Evolutionary conservation across 306 rosid genomes (phyloP).

Genomic region (Fagus crenata): DNA sequence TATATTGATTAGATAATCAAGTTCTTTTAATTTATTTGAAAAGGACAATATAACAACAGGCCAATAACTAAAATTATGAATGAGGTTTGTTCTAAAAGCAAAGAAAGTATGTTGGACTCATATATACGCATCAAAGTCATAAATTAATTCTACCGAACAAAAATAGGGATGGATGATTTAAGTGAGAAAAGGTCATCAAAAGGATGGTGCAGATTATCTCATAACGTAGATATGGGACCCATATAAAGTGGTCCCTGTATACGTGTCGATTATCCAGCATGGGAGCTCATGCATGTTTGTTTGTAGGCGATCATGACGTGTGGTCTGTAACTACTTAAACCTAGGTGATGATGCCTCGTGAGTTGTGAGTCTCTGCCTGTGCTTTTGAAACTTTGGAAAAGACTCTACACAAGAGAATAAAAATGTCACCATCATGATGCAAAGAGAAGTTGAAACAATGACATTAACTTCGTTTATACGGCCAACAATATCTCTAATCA

Average conservation of each 20-base stretch:
- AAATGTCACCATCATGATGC: constrained; percentile 6
- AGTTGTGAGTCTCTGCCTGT: background rate
- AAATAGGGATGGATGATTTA: background rate
- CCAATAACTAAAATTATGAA: too few relatives aligned
- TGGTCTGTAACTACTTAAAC: background rate
- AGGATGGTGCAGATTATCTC: background rate
- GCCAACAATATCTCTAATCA: background rate
- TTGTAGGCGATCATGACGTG: background rate
- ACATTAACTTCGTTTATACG: background rate
- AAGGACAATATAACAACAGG: too few relatives aligned
- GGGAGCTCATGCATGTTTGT: background rate
- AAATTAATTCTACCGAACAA: background rate
- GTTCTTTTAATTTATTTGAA: too few relatives aligned
- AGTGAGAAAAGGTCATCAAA: background rate
- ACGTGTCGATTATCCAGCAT: background rate
- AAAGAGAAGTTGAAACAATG: background rate
- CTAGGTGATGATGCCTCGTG: background rate
- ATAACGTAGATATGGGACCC: background rate
- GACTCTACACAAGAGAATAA: background rate
- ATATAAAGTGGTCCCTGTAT: background rate
- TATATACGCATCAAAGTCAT: too few relatives aligned
- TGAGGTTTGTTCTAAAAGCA: too few relatives aligned
- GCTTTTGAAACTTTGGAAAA: background rate
- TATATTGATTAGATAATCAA: too few relatives aligned
- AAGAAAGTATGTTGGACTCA: too few relatives aligned